Evolutionary conservation across 2,329 filamentous ascomycete genomes (phyloP), one percentile per base, ranked within the genome.

Genomic region (Coniochaeta pulveracea): DNA sequence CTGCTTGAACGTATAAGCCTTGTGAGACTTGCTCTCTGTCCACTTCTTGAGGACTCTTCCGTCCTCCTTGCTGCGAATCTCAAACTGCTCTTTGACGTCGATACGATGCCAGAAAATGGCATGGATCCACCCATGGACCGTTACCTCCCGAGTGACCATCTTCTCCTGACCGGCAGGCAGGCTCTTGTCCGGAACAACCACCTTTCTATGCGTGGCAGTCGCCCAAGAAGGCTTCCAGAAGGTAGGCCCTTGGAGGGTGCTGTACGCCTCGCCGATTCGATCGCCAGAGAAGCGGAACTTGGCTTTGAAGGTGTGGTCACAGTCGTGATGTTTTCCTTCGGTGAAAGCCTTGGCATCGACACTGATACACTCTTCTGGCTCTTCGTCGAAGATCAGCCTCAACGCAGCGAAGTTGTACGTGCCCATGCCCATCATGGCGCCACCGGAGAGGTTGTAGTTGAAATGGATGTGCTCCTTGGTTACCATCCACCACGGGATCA

Each of bases 401-500:
- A 69, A 34, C 12, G 48, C 42, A 10, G 56, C 42, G 18, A 63
- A 41, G 10, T 43, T 46, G 38, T 68, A 68, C 10, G 52, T 58
- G 2, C 28, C 28, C 28, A 63, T 57, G 24, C 60, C 41, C 40
- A 58, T 52, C 54, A 61, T 47, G 4, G 53, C 48, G 12, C 62
- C 63, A 8, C 63, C 63, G 2, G 56, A 50, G 1, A 68, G 47
- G 3, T 51, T 47, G 34, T 58, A 66, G 6, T 51, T 40, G 39
- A 56, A 68, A 4, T 59, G 51, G 37, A 69, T 66, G 41, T 68
- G 54, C 32, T 61, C 54, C 4, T 49, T 41, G 2, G 36, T 30
- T 15, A 63, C 47, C 1, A 47, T 10, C 8, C 8, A 23, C 21
- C 8, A 23, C 8, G 21, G 21, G 21, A 23, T 23, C 21, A 23